Conservation (phyloP, 305 asterid species). For the Solanum chacoense region DNA sequence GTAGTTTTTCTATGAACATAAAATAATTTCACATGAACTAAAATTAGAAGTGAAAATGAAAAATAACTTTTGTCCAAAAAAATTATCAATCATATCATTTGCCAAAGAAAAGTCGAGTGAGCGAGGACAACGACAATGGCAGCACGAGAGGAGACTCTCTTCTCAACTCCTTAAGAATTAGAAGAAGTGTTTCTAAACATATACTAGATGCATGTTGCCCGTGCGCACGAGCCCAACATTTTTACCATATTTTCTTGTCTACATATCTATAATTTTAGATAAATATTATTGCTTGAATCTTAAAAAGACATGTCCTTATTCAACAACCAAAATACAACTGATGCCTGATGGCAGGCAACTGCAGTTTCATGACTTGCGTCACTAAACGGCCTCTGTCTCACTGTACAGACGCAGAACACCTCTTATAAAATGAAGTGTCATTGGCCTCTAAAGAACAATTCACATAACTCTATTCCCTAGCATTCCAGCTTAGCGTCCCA, state of each 20-base stretch:
- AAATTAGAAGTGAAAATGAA: too few species aligned
- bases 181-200: too few species aligned
- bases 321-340: neutral
- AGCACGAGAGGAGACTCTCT: too few species aligned
- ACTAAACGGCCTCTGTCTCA: neutral
- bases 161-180: too few species aligned
- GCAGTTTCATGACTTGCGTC: conserved; percentile 1
- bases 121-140: too few species aligned
- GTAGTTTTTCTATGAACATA: too few species aligned
- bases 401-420: neutral
- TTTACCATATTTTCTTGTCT: neutral
- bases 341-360: neutral
- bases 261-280: neutral
- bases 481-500: neutral
- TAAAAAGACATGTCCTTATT: neutral
- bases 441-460: neutral
- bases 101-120: too few species aligned
- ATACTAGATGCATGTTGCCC: too few species aligned
- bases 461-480: neutral
- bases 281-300: neutral
- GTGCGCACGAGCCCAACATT: too few species aligned
- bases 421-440: neutral
- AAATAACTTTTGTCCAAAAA: too few species aligned
- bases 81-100: too few species aligned
- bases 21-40: too few species aligned